Evolutionary conservation across 768 basidiomycete genomes (phyloP), one percentile per base, ranked within the genome.

Genomic region (Tylopilus cervinicoccineus): DNA sequence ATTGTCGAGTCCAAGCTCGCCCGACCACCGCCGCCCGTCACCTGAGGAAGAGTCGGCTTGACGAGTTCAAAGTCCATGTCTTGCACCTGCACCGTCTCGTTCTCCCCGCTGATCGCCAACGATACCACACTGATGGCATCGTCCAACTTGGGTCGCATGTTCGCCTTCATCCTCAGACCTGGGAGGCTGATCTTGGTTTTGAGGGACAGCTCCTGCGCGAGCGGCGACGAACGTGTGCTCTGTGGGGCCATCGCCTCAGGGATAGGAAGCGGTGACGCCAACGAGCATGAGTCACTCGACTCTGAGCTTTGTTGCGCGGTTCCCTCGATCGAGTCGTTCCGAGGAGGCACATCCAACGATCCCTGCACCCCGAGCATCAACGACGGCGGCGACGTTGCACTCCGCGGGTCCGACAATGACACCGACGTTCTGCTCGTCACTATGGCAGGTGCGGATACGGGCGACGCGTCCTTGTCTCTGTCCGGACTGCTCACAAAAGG

Each of bases 31-130:
- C 78, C 70, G 6, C 71, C 69, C 56, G 62, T 28, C 20, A 74
- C 54, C 20, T 70, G 70, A 0, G 77, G 67, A 11, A 84, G 52
- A n/a, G 68, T 73, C 0, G 88, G 88, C 20, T 78, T 73, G 28
- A 91, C 74, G 13, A 90, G 76, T 67, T 89, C 85, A 54, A 92
- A 91, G 55, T 90, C 88, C 74, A 83, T 84, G 60, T 90, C 84
- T 60, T 86, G 71, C 8, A 90, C 84, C 47, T 91, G 88, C 6
- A 89, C 74, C 2, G 78, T 80, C 55, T 86, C 79, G 33, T 72
- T 69, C 73, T 64, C 67, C 43, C 51, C 54, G 10, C 66, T 67
- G 0, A 17, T 37, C 5, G 52, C 37, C 13, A 66, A 40, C 38
- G 62, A 65, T n/a, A 14, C 26, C 8, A 61, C 56, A 39, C 65